These are phyloP conservation scores for Lipomyces sp. DNA, from an alignment of 805 yeast genomes.

Conservation along the genomic window DNA sequence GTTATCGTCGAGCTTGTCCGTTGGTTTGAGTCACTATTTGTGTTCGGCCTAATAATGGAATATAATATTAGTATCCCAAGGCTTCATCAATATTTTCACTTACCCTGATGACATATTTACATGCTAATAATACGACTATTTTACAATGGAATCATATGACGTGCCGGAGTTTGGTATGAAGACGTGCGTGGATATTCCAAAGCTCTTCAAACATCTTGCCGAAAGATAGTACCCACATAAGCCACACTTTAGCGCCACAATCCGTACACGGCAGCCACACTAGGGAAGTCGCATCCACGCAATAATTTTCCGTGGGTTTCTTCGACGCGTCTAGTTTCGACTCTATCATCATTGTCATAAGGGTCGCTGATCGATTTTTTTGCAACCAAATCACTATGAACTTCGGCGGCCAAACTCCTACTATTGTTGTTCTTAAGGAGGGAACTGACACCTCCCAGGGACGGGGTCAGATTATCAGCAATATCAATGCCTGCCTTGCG, in stretches of 20 bases:
- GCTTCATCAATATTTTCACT: neutral
- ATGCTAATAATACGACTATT: neutral
- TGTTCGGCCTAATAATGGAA: neutral
- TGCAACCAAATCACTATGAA: constrained; percentile 58
- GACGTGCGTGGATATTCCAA: no score
- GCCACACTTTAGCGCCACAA: neutral
- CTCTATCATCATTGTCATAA: neutral
- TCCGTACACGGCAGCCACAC: neutral
- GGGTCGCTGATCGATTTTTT: neutral
- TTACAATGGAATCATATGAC: neutral
- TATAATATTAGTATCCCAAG: neutral
- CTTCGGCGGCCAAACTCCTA: constrained; percentile 92
- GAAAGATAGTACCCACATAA: neutral
- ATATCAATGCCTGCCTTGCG: constrained; percentile 96
- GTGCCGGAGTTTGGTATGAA: no score
- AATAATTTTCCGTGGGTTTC: constrained; percentile 1
- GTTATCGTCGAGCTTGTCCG: neutral
- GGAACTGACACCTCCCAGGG: constrained; percentile 99
- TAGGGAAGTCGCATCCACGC: neutral
- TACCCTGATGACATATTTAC: neutral
- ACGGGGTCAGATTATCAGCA: constrained; percentile 89
- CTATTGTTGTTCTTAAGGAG: constrained; percentile 96
- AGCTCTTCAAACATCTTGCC: no score
- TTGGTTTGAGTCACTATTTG: neutral
- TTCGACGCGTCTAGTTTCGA: neutral